A percentile compares a stretch with the other conserved stretches of the same genome.
phyloP scores from a whole-genome alignment of 108 stramenopile species.

The Cyclotella choctawhatcheeana region DNA sequence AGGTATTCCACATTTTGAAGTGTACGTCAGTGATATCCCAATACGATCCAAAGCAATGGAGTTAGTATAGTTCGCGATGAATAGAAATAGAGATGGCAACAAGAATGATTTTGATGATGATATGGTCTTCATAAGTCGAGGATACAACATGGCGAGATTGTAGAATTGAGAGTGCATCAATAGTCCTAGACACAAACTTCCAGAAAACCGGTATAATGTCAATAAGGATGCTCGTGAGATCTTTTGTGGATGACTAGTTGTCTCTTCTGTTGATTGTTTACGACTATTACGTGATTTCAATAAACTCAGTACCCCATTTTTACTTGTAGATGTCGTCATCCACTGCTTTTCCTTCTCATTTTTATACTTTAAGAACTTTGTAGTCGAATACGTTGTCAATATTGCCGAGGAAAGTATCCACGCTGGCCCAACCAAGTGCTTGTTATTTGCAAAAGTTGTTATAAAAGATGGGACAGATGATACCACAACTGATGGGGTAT shows the following conservation, averaged over 20 bases:
- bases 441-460: constrained; percentile 35
- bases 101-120: constrained; percentile 47
- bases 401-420: constrained; percentile 76
- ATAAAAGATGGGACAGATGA: constrained; percentile 14
- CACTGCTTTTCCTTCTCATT: constrained; percentile 12
- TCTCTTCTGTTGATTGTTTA: constrained; percentile 11
- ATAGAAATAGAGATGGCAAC: constrained; percentile 70
- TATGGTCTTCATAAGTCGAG: constrained; percentile 56
- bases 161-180: constrained; percentile 63
- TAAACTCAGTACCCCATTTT: constrained; percentile 4
- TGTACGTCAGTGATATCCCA: constrained; percentile 82
- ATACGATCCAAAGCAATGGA: constrained; percentile 75
- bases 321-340: not conserved
- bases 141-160: constrained; percentile 25
- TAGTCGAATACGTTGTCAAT: constrained; percentile 79
- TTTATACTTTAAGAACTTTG: constrained; percentile 70
- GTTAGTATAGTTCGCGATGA: constrained; percentile 76
- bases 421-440: constrained; percentile 56
- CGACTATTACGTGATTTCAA: not conserved
- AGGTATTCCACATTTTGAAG: constrained; percentile 81
- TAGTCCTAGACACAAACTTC: constrained; percentile 69
- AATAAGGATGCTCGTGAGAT: constrained; percentile 65
- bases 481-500: constrained; percentile 4
- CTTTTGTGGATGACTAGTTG: not conserved
- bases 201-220: constrained; percentile 75